Conservation (phyloP, 192 early-diverging fungal genomes). For the Rhizoclosmatium sp. region DNA sequence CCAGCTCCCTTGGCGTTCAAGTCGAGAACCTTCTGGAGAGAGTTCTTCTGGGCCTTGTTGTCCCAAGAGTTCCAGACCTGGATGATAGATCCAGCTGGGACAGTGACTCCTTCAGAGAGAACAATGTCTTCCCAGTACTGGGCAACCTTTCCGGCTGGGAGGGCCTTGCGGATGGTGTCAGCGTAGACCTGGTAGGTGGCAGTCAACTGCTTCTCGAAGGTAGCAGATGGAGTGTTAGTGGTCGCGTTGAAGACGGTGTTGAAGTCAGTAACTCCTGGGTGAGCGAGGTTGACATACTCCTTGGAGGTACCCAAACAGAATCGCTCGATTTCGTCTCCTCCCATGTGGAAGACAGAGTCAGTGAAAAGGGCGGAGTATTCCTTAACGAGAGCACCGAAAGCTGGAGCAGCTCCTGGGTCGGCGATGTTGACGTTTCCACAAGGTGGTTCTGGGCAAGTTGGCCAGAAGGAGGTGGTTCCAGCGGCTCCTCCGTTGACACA, state of each 20-base stretch:
- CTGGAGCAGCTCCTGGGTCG: constrained; percentile 60
- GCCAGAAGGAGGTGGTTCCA: constrained; percentile 2
- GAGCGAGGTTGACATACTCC: background rate
- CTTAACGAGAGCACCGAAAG: constrained; percentile 68
- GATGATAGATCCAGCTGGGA: constrained; percentile 2
- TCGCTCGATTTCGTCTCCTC: constrained; percentile 48
- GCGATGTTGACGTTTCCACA: constrained; percentile 75
- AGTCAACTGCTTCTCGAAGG: background rate
- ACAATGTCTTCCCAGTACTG: constrained; percentile 33
- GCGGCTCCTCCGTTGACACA: background rate
- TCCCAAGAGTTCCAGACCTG: constrained; percentile 29
- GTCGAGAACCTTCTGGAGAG: constrained; percentile 6
- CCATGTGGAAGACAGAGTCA: constrained; percentile 78
- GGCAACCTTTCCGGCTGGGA: constrained; percentile 2
- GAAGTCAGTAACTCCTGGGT: background rate
- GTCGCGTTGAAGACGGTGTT: background rate
- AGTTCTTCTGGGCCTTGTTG: background rate
- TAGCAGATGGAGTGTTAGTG: background rate
- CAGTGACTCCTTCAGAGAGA: background rate
- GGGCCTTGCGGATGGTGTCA: background rate
- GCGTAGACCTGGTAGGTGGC: background rate
- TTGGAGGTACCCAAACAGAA: constrained; percentile 9
- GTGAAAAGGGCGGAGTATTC: constrained; percentile 73
- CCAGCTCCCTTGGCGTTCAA: constrained; percentile 9
- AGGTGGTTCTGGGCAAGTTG: constrained; percentile 64